Evolutionary conservation across 2,329 filamentous ascomycete species (phyloP).

Genomic region (Scleromitrula shiraiana): DNA sequence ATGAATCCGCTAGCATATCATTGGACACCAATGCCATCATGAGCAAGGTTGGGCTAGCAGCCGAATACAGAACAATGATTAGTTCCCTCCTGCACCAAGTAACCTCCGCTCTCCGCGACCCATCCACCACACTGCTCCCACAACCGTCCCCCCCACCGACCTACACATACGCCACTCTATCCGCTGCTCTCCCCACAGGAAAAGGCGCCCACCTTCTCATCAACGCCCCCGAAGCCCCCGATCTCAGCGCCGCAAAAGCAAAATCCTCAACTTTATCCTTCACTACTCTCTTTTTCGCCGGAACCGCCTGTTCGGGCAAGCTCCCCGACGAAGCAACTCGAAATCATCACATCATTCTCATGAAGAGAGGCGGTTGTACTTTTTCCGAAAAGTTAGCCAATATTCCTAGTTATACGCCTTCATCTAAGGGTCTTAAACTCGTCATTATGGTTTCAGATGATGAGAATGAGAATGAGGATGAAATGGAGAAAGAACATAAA

Average conservation of each 20-base stretch:
- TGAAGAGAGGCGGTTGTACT: conserved; percentile 74
- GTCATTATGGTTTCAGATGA: conserved; percentile 68
- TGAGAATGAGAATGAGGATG: conserved; percentile 22
- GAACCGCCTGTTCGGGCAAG: conserved; percentile 51
- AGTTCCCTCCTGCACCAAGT: conserved; percentile 42
- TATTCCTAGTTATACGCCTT: conserved; percentile 69
- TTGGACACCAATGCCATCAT: conserved; percentile 13
- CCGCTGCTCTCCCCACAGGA: conserved; percentile 42
- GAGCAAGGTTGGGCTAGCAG: conserved; percentile 19
- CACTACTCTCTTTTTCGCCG: conserved; percentile 64
- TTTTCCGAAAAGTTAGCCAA: conserved; percentile 78
- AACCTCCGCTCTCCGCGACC: conserved; percentile 41
- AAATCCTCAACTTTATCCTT: conserved; percentile 48
- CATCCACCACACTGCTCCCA: conserved; percentile 32
- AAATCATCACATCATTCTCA: conserved; percentile 67
- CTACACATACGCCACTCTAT: conserved; percentile 31
- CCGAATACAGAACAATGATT: conserved; percentile 31
- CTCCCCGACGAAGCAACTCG: conserved; percentile 44
- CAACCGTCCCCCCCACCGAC: conserved; percentile 27
- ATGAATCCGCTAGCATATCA: conserved; percentile 5
- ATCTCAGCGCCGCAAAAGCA: conserved; percentile 29
- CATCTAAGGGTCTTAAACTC: conserved; percentile 58
- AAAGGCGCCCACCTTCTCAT: conserved; percentile 62
- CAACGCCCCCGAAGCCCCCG: conserved; percentile 38
- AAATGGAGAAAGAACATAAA: conserved; percentile 24